Evolutionary conservation across 768 basidiomycete species (phyloP), one percentile per base, ranked within the genome.

Genomic region (Coprinopsis strossmayeri): DNA sequence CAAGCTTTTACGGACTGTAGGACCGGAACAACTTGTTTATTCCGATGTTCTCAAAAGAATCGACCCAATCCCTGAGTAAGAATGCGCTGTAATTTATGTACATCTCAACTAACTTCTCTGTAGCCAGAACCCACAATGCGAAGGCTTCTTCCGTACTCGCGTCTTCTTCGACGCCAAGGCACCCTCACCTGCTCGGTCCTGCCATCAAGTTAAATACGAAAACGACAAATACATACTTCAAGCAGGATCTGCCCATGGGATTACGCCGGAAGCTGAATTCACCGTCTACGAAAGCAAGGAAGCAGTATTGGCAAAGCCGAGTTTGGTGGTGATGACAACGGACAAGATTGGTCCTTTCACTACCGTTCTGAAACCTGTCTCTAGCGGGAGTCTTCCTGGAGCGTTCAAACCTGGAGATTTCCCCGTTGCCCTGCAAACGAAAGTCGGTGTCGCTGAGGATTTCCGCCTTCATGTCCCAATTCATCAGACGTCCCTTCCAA

Each of bases 21-120:
- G 59, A 13, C 34, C 67, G 21, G 52, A 60, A 17, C 48, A 54
- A 1, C 52, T 68, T 34, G 66, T 64, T 1, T 70, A 70, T 51
- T 55, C 54, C 2, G 58, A 62, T 2, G 43, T 70, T 21, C 63
- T 69, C 59, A 60, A 65, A 48, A 59, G 55, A 30, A 44, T 68
- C 35, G 46, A 48, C 3, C 61, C 63, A 51, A 62, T 63, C 3
- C 34, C 12, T 18, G 56, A 56, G 68, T 67, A 18, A 15, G 59
- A 17, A 45, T 26, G 37, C 5, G 11, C 38, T 21, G 15, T 3
- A 3, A 11, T 3, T 25, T 27, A 12, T 13, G 7, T 20, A 37
- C 9, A 38, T 5, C 18, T 5, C 5, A 10, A 9, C 37, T 48
- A 21, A 26, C 11, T 13, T 13, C 39, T n/a, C 32, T 26, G 12